Base-by-base conservation (phyloP, 164 flowering plant genomes). In the Akebia trifoliata region DNA sequence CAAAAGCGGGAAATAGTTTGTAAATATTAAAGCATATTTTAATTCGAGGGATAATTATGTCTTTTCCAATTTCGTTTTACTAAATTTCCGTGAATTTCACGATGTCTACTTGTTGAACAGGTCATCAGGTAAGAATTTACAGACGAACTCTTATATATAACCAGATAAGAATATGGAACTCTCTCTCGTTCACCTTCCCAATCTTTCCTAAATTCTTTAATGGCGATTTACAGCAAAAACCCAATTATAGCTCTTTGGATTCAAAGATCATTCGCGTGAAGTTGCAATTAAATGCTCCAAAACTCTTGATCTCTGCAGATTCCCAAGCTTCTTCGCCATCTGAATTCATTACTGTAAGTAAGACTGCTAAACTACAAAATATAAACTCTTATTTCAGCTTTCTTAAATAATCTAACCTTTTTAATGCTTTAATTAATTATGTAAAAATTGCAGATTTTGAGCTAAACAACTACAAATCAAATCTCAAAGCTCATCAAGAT, bases 191-290 rank as follows among this genome's bases (percentile, higher is more conserved):
- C n/a, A n/a, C 6, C 52, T 42, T 44, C 42, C 15, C 58, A n/a
- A 17, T 50, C 48, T 38, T 50, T 38, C 48, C 18, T 35, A 25
- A n/a, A n/a, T n/a, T n/a, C 35, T 59, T 59, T 59, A 48, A 59
- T 56, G 49, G 49, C n/a, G 50, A 29, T 56, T 18, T 8, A 9
- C 60, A 17, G 24, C 26, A 42, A 56, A 55, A 56, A 64, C 32
- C 44, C 44, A 57, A 50, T n/a, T n/a, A n/a, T n/a, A 64, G 21
- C 62, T 62, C 68, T 57, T 57, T 0, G 37, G 34, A 48, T 31
- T 54, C 20, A 37, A 10, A 37, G 45, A 31, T 22, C 45, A 36
- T 24, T 32, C 17, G 44, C 57, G 6, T 52, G 56, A 31, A 22
- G 26, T 18, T 14, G 20, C 26, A 3, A 21, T 22, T 4, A 4